Conservation (phyloP, 2,329 filamentous ascomycete species). For the Tolypocladium sp. region DNA sequence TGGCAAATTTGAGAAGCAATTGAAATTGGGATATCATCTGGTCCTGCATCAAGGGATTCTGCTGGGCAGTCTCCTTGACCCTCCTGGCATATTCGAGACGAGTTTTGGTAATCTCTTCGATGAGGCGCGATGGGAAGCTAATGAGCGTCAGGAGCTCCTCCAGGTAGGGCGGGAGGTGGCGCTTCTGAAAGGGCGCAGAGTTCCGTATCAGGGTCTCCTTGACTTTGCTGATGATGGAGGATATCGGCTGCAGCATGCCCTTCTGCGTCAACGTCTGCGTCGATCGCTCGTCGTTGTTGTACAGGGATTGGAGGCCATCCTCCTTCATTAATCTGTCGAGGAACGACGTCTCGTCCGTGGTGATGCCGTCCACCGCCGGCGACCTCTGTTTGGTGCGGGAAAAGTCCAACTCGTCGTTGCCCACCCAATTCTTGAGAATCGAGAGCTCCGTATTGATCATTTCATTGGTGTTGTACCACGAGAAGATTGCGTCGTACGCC, state of each 20-base stretch:
- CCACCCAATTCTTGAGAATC: slow-evolving; percentile 92
- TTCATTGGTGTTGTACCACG: slow-evolving; percentile 95
- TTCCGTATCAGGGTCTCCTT: slow-evolving; percentile 87
- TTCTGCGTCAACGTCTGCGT: slow-evolving; percentile 40
- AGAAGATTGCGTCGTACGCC: slow-evolving; percentile 79
- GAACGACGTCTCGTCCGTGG: slow-evolving; percentile 82
- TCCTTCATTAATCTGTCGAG: slow-evolving; percentile 92
- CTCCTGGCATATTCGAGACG: slow-evolving; percentile 85
- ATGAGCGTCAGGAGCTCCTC: slow-evolving; percentile 93
- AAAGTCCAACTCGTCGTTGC: slow-evolving; percentile 92
- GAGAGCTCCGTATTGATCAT: slow-evolving; percentile 91
- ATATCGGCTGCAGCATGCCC: slow-evolving; percentile 79
- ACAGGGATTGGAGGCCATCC: slow-evolving; percentile 84
- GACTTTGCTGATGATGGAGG: slow-evolving; percentile 82
- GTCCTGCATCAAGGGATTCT: slow-evolving; percentile 88
- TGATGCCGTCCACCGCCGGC: slow-evolving; percentile 56
- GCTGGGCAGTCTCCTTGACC: slow-evolving; percentile 90
- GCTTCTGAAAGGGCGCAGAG: slow-evolving; percentile 72
- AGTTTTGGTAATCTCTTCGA: slow-evolving; percentile 92
- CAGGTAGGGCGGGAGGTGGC: slow-evolving; percentile 90
- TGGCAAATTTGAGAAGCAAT: slow-evolving; percentile 82
- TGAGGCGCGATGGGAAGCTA: slow-evolving; percentile 91
- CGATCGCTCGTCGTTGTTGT: slow-evolving; percentile 52
- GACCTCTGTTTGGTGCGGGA: slow-evolving; percentile 63
- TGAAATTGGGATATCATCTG: slow-evolving; percentile 98